Evolutionary conservation across 2,329 filamentous ascomycete species (phyloP).

Genomic region (Trichoderma harzianum): DNA sequence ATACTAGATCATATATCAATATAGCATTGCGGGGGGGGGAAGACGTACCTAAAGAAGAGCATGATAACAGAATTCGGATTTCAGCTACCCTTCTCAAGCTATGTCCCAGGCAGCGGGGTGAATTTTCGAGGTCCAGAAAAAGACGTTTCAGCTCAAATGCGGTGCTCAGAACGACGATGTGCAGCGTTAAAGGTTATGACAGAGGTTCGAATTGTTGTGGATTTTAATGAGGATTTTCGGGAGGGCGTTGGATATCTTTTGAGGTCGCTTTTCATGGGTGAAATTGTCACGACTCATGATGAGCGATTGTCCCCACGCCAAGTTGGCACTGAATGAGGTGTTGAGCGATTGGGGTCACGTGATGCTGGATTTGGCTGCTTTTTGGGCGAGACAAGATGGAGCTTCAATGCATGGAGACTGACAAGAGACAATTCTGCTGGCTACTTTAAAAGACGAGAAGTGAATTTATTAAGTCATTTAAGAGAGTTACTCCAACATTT

Average conservation of each 20-base stretch:
- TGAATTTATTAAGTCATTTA: too few species aligned
- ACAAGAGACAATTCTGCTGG: not conserved
- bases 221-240: not conserved
- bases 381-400: not conserved
- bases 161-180: not conserved
- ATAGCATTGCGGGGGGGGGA: too few species aligned
- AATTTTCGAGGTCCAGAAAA: not conserved
- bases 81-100: not conserved
- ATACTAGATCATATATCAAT: too few species aligned
- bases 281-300: constrained; percentile 9
- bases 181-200: too few species aligned
- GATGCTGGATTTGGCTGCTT: not conserved
- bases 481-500: too few species aligned
- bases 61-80: constrained; percentile 26
- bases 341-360: not conserved
- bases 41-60: constrained; percentile 44
- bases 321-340: not conserved
- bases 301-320: not conserved
- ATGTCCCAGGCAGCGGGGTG: not conserved
- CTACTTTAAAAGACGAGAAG: too few species aligned
- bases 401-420: not conserved
- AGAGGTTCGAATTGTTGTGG: not conserved
- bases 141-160: not conserved
- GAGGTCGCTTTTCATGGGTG: not conserved
- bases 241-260: not conserved